Conservation (phyloP, 169 alveolate genomes). For the Plasmodium coatneyi region DNA sequence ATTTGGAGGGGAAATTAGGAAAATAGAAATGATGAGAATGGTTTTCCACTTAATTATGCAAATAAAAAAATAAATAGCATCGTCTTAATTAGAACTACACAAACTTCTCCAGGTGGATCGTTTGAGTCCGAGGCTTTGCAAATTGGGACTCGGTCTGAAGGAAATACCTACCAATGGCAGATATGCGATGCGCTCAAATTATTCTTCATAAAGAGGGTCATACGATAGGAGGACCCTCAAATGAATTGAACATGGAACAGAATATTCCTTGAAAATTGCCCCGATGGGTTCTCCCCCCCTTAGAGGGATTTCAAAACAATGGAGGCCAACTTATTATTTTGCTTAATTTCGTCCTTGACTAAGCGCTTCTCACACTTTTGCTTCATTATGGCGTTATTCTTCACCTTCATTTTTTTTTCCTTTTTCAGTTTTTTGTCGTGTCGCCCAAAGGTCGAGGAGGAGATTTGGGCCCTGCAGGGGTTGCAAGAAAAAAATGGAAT, state of each 20-base stretch:
- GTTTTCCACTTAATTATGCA: not conserved
- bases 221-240: not conserved
- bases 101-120: not conserved
- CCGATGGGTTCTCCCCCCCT: not conserved
- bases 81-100: not conserved
- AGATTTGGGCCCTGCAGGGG: conserved; percentile 35
- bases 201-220: not conserved
- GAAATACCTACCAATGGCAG: not conserved
- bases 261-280: not conserved
- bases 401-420: conserved; percentile 33
- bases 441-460: conserved; percentile 60
- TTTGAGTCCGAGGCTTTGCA: not conserved
- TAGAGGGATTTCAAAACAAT: conserved; percentile 41
- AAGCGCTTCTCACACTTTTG: conserved; percentile 44
- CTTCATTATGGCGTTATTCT: conserved; percentile 7
- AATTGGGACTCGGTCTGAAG: not conserved
- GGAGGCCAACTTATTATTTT: conserved; percentile 36
- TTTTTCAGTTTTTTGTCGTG: conserved; percentile 36
- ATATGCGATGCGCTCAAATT: not conserved
- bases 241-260: not conserved
- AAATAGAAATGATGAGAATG: not conserved
- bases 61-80: not conserved
- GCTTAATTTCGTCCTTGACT: conserved; percentile 45
- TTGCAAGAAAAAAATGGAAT: not conserved
- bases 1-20: not conserved